Evolutionary conservation across 2,329 filamentous ascomycete genomes (phyloP), one percentile per base, ranked within the genome.

Genomic region (Paraphoma chrysanthemicola): DNA sequence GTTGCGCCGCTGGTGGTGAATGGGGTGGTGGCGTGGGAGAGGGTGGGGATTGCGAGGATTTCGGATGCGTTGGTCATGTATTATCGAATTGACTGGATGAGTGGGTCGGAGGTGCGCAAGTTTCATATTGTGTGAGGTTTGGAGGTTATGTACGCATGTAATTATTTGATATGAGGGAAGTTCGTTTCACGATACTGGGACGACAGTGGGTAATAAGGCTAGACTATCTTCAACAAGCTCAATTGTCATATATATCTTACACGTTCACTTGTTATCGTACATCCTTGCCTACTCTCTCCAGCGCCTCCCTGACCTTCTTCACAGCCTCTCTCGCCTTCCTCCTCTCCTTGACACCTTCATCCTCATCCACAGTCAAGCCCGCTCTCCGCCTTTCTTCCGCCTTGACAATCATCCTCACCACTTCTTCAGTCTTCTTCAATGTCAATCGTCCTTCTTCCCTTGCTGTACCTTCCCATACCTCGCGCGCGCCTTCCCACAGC

Each of bases 391-490:
- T 36, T 33, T 80, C 82, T 14, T 78, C 80, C 14, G 80, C 73
- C 6, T 71, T 73, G 3, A 87, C 79, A 16, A 84, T 68, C 31
- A 68, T 63, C 29, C 80, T 77, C 51, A 88, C 75, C 12, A 76
- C 64, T 17, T 80, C 77, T 64, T 88, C 86, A 0, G 84, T 83
- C 23, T 80, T 76, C 54, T 79, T 81, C 33, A 89, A 70, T 2
- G 84, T 82, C n/a, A 77, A 77, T 44, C 85, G 77, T 2, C 86
- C 86, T 60, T 86, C 82, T 62, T 88, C 86, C 49, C 81, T 79
- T 2, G 87, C 77, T 30, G 82, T 80, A 1, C 75, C 76, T 57
- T 84, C 80, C 79, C 86, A 87, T 16, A 70, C 76, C 12, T 75
- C 74, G 41, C 85, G 79, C 14, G 83, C 84, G 4, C 70, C 75